Evolutionary conservation across 2,329 filamentous ascomycete genomes (phyloP), one percentile per base, ranked within the genome.

Genomic region (Daldinia sp.): DNA sequence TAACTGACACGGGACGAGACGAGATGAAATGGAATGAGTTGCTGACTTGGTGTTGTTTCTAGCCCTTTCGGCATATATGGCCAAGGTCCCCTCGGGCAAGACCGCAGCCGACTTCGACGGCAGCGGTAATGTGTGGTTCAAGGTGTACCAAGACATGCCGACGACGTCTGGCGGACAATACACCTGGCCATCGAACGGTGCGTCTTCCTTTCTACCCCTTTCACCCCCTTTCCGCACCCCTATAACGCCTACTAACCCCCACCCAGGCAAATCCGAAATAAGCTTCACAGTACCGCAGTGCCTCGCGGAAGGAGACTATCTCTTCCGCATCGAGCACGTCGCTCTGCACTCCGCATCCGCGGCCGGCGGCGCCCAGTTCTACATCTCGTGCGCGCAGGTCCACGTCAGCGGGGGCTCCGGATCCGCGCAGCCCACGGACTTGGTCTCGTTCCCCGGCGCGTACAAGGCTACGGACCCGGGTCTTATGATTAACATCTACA

Each of bases 111-210:
- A 71, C 49, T 79, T 75, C 58, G 77, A 78, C 65, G 78, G 78
- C 61, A 72, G 71, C 51, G 79, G 79, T 2, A 66, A 70, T 2
- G 77, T 78, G 11, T 80, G 78, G 77, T 79, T 79, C 73, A 80
- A 80, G 73, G 76, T 80, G 39, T 78, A 72, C 70, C 76, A 80
- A 71, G 77, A 80, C 63, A 71, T 75, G 63, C 77, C 77, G 4
- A 67, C 67, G 17, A 52, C 71, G 6, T 75, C 74, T 3, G 71
- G 73, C 2, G 68, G 71, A 3, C 71, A 73, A n/a, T 72, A 80
- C 53, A 74, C 58, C 1, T 80, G 78, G 77, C 77, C 77, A 4
- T 75, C 73, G 21, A 72, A 74, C 27, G 75, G 78, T 78, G 53
- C 30, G 70, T 52, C 27, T 9, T 21, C 34, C 15, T 43, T 27